Percentiles rank a stretch among this genome's conserved stretches.
These are phyloP conservation scores for Pythium sp. DNA, from an alignment of 352 stramenopile genomes.

Conservation along the genomic window DNA sequence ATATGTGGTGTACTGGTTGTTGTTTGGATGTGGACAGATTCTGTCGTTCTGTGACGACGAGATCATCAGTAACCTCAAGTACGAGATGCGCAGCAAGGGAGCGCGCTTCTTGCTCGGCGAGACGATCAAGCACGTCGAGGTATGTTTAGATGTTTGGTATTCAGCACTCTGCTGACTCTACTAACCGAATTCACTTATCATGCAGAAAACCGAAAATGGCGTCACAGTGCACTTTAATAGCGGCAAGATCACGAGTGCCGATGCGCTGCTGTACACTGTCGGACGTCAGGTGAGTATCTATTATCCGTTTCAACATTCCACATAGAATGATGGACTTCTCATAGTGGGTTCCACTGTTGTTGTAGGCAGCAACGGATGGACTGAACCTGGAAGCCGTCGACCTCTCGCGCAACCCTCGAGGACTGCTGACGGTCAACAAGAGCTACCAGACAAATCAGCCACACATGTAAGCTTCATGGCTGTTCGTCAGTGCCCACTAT, in stretches of 20 bases:
- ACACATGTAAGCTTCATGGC: constrained; percentile 54
- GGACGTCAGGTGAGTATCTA: constrained; percentile 46
- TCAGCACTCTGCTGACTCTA: background rate
- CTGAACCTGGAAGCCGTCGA: constrained; percentile 83
- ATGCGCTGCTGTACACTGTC: constrained; percentile 79
- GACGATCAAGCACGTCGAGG: constrained; percentile 70
- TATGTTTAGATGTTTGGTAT: constrained; percentile 14
- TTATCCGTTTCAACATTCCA: constrained; percentile 4
- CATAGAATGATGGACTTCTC: background rate
- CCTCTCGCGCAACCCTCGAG: constrained; percentile 71
- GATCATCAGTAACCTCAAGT: constrained; percentile 85
- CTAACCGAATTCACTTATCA: background rate
- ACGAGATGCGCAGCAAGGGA: constrained; percentile 89
- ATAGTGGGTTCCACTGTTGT: background rate
- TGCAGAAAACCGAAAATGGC: constrained; percentile 43
- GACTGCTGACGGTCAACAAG: constrained; percentile 84
- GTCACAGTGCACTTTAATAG: constrained; percentile 76
- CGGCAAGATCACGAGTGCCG: constrained; percentile 66
- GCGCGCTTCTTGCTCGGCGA: constrained; percentile 84
- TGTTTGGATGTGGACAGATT: constrained; percentile 26
- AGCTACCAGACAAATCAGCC: constrained; percentile 84
- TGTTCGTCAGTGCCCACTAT: background rate
- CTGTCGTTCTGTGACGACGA: constrained; percentile 84
- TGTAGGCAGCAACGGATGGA: constrained; percentile 64
- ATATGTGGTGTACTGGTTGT: background rate